Evolutionary conservation across 306 rosid species (phyloP).

Genomic region (Cicer pinnatifidum): DNA sequence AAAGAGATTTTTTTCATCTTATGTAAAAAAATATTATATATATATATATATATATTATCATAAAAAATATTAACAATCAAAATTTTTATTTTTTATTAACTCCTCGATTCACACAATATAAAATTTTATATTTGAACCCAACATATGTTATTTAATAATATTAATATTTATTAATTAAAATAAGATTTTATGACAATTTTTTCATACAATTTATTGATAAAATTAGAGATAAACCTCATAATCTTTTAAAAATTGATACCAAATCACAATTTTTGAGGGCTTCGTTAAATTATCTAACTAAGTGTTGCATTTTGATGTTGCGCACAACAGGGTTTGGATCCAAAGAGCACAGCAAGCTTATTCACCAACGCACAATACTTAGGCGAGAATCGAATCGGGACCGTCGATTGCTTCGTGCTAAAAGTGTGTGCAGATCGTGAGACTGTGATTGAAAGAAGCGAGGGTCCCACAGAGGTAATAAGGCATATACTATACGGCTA

Average conservation of each 20-base stretch:
- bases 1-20: no score
- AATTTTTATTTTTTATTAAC: no score
- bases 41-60: no score
- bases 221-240: no score
- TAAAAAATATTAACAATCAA: no score
- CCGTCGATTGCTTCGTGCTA: slow-evolving; percentile 79
- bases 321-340: slow-evolving; percentile 76
- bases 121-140: no score
- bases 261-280: not conserved
- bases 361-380: slow-evolving; percentile 89
- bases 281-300: not conserved
- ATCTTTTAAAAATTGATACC: not conserved
- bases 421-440: slow-evolving; percentile 81
- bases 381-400: slow-evolving; percentile 84
- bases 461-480: slow-evolving; percentile 90
- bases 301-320: not conserved
- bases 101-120: no score
- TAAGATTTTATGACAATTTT: no score
- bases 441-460: slow-evolving; percentile 81
- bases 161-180: no score
- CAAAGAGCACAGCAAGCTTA: slow-evolving; percentile 85
- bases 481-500: slow-evolving; percentile 89
- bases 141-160: no score
- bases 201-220: no score
- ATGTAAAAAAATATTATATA: no score